Conservation (phyloP, 495 filamentous ascomycete species). For the Aspergillus coremiiformis region DNA sequence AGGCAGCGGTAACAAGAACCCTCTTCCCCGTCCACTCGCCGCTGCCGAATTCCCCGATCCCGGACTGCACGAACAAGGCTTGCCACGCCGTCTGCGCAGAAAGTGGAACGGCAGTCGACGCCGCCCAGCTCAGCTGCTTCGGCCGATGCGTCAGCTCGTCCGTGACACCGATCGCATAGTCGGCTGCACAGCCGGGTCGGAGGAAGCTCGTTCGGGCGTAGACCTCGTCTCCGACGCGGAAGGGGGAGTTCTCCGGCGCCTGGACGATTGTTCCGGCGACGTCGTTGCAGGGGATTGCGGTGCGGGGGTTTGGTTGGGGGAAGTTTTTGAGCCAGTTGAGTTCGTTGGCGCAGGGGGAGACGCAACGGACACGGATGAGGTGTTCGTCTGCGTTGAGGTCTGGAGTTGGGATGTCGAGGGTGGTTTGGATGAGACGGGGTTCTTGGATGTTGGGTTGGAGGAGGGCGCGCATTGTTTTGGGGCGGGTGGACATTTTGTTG, state of each 20-base stretch:
- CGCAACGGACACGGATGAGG: slow-evolving; percentile 45
- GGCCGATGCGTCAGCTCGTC: slow-evolving; percentile 39
- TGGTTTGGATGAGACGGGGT: slow-evolving; percentile 3
- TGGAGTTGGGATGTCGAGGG: slow-evolving; percentile 18
- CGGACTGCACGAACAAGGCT: slow-evolving; percentile 40
- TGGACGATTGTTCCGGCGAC: slow-evolving; percentile 41
- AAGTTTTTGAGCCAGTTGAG: slow-evolving; percentile 44
- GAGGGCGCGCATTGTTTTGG: slow-evolving; percentile 6
- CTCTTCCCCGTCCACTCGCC: slow-evolving; percentile 23
- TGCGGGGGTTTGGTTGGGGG: slow-evolving; percentile 25
- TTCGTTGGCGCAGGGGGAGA: slow-evolving; percentile 46
- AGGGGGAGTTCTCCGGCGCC: slow-evolving; percentile 35
- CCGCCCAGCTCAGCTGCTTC: slow-evolving; percentile 31
- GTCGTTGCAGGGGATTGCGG: slow-evolving; percentile 45
- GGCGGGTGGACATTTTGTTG: slow-evolving; percentile 1
- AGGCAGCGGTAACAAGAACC: slow-evolving; percentile 44
- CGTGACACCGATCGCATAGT: slow-evolving; percentile 39
- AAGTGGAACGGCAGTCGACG: slow-evolving; percentile 42
- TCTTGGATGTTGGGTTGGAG: slow-evolving; percentile 7
- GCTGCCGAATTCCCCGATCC: slow-evolving; percentile 9
- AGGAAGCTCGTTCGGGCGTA: slow-evolving; percentile 38
- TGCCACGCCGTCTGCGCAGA: slow-evolving; percentile 46
- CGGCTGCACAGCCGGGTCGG: slow-evolving; percentile 36
- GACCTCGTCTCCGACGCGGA: slow-evolving; percentile 40
- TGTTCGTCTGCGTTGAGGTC: slow-evolving; percentile 28